These are phyloP conservation scores for Lathyrus sativus DNA, from an alignment of 306 rosid genomes.

Conservation along the genomic window DNA sequence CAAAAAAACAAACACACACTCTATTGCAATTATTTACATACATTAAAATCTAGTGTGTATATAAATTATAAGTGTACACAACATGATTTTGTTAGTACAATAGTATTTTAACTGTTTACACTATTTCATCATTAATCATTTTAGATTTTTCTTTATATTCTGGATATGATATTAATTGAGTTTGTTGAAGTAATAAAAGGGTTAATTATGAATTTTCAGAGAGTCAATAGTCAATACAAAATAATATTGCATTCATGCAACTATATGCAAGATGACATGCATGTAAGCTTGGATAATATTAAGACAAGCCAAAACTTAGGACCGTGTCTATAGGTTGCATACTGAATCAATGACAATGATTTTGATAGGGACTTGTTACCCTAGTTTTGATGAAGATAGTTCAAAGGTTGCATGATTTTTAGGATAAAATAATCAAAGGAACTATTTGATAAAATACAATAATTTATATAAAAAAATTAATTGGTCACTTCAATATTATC, in stretches of 20 bases:
- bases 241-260: not conserved
- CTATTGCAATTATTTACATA: constrained; percentile 8
- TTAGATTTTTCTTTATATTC: not conserved
- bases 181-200: not conserved
- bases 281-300: constrained; percentile 31
- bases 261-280: constrained; percentile 1
- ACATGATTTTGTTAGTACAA: not conserved
- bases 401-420: constrained; percentile 2
- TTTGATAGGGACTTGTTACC: constrained; percentile 38
- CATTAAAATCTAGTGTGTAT: not conserved
- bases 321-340: constrained; percentile 52
- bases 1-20: constrained; percentile 23
- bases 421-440: not conserved
- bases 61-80: not conserved
- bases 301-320: constrained; percentile 52
- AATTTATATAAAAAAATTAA: too few species aligned
- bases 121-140: too few species aligned
- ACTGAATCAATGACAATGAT: constrained; percentile 42
- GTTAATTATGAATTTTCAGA: constrained; percentile 1
- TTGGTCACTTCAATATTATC: too few species aligned
- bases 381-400: constrained; percentile 18
- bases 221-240: not conserved
- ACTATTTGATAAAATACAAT: not conserved
- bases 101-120: too few species aligned
- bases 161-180: constrained; percentile 12